phyloP scores from a whole-genome alignment of 2,329 filamentous ascomycete genomes.

The Neopestalotiopsis clavispora region DNA sequence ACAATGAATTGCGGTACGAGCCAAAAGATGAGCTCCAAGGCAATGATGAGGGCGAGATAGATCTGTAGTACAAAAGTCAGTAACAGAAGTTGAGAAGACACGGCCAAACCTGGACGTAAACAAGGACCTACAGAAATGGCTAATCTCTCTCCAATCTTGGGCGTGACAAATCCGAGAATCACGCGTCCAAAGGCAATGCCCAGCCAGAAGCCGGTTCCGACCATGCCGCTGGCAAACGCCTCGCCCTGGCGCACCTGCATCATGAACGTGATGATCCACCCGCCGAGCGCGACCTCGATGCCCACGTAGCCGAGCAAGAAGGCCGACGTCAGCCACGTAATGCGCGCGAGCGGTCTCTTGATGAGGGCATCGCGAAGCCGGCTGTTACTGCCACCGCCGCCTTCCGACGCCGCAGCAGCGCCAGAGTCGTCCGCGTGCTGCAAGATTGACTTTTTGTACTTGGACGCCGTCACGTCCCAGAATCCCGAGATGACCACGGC shows the following conservation, averaged over 20 bases:
- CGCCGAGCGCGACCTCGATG: constrained; percentile 75
- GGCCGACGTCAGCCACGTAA: constrained; percentile 72
- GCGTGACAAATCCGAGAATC: constrained; percentile 75
- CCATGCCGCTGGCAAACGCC: constrained; percentile 74
- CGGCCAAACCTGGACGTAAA: neutral
- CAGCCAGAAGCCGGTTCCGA: constrained; percentile 81
- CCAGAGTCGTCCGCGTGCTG: constrained; percentile 26
- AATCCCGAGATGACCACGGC: constrained; percentile 55
- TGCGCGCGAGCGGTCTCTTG: constrained; percentile 46
- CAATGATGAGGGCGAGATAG: constrained; percentile 70
- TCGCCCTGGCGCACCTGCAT: constrained; percentile 70
- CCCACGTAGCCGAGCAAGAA: constrained; percentile 82
- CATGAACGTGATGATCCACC: constrained; percentile 85
- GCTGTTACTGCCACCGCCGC: constrained; percentile 27
- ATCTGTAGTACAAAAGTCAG: constrained; percentile 33
- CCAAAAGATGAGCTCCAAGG: constrained; percentile 77
- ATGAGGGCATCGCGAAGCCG: constrained; percentile 45
- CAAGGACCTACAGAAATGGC: constrained; percentile 50
- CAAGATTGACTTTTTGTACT: constrained; percentile 50
- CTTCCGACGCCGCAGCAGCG: neutral
- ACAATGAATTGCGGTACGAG: constrained; percentile 79
- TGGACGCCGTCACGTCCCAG: constrained; percentile 59
- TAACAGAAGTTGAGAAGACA: neutral
- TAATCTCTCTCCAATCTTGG: constrained; percentile 70
- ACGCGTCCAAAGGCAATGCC: constrained; percentile 76